phyloP scores from a whole-genome alignment of 2,329 filamentous ascomycete species.

The Alternaria arbusti region DNA sequence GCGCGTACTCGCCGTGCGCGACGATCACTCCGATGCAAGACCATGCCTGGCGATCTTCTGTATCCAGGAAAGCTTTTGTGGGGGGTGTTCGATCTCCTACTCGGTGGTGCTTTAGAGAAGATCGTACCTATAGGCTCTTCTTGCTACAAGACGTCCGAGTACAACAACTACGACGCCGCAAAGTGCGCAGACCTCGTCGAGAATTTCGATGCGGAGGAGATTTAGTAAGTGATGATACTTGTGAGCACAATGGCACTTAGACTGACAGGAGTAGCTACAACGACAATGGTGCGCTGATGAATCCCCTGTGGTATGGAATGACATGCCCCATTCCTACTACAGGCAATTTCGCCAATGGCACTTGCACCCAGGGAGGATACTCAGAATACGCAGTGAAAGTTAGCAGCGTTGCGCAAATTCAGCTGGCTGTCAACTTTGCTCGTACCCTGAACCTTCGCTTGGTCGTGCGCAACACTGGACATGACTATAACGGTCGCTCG shows the following conservation, averaged over 20 bases:
- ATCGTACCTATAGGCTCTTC: constrained; percentile 36
- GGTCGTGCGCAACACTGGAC: constrained; percentile 36
- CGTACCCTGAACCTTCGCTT: constrained; percentile 40
- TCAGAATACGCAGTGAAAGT: constrained; percentile 37
- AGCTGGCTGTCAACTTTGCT: constrained; percentile 43
- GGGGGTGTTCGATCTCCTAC: constrained; percentile 28
- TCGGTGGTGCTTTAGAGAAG: constrained; percentile 33
- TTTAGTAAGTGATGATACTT: constrained; percentile 25
- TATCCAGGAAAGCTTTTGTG: constrained; percentile 31
- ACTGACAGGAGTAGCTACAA: constrained; percentile 22
- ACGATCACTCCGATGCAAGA: constrained; percentile 31
- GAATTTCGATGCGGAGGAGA: constrained; percentile 23
- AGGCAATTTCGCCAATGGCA: constrained; percentile 24
- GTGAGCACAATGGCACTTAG: neutral
- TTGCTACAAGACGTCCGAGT: constrained; percentile 37
- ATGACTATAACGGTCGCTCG: constrained; percentile 40
- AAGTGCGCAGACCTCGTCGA: constrained; percentile 30
- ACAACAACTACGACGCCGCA: constrained; percentile 35
- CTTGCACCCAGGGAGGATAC: constrained; percentile 40
- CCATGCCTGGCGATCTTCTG: constrained; percentile 34
- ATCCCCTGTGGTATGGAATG: constrained; percentile 38
- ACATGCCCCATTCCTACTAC: constrained; percentile 31
- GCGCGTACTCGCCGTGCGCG: constrained; percentile 15
- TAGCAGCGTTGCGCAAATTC: constrained; percentile 39
- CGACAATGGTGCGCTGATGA: constrained; percentile 36